Percentiles rank a stretch among this genome's conserved stretches.
phyloP scores from a whole-genome alignment of 2,329 filamentous ascomycete species.

The Juglanconis juglandina region DNA sequence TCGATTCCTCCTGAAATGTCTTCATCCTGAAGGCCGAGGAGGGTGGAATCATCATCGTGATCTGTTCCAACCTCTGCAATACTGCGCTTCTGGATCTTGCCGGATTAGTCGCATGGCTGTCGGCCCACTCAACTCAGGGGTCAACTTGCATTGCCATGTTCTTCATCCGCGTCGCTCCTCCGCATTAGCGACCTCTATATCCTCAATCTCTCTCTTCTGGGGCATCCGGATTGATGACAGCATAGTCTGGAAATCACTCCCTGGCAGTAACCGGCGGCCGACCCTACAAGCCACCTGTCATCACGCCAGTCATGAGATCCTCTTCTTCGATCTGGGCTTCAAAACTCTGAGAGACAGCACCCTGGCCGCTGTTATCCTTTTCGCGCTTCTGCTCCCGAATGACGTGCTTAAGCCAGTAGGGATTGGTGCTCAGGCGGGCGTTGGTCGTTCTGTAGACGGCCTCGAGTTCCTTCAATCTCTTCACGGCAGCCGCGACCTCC shows the following conservation, averaged over 20 bases:
- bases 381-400: constrained; percentile 46
- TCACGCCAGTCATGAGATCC: constrained; percentile 53
- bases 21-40: not conserved
- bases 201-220: too few relatives aligned
- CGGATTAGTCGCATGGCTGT: too few relatives aligned
- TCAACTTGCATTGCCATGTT: not conserved
- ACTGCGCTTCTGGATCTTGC: not conserved
- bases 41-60: not conserved
- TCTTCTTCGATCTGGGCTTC: constrained; percentile 55
- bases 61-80: not conserved
- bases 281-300: constrained; percentile 16
- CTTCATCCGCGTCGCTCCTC: too few relatives aligned
- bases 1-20: not conserved
- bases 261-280: too few relatives aligned
- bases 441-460: constrained; percentile 50
- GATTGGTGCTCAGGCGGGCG: constrained; percentile 51
- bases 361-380: constrained; percentile 34
- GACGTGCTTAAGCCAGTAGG: constrained; percentile 51
- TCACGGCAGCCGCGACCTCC: constrained; percentile 41
- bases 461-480: constrained; percentile 42
- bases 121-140: too few relatives aligned
- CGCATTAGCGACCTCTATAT: too few relatives aligned
- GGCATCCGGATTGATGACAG: too few relatives aligned
- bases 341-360: constrained; percentile 35
- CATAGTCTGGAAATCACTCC: too few relatives aligned